Evolutionary conservation across 495 filamentous ascomycete species (phyloP).

Genomic region (Talaromyces proteolyticus): DNA sequence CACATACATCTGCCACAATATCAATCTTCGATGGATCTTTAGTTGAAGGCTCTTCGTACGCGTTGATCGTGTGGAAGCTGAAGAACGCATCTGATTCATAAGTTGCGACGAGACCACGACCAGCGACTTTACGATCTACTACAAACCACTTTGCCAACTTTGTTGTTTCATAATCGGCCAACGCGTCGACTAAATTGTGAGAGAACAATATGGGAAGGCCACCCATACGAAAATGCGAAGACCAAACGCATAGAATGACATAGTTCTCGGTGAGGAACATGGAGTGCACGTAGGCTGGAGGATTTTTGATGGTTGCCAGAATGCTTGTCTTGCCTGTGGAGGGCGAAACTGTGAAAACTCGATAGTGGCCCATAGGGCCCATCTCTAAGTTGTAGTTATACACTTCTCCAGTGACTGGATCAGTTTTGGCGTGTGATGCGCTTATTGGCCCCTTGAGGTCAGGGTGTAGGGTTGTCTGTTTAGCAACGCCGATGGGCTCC

Average conservation of each 20-base stretch:
- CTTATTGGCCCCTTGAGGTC: slow-evolving; percentile 56
- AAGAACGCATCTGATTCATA: slow-evolving; percentile 60
- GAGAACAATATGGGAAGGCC: slow-evolving; percentile 50
- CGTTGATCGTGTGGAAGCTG: slow-evolving; percentile 72
- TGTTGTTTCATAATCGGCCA: slow-evolving; percentile 45
- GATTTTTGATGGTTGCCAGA: slow-evolving; percentile 55
- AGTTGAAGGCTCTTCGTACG: slow-evolving; percentile 53
- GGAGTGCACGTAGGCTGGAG: slow-evolving; percentile 66
- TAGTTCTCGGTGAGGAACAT: slow-evolving; percentile 60
- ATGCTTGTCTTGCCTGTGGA: slow-evolving; percentile 60
- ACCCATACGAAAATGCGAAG: slow-evolving; percentile 34
- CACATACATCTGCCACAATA: slow-evolving; percentile 52
- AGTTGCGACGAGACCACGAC: slow-evolving; percentile 49
- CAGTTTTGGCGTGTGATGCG: slow-evolving; percentile 61
- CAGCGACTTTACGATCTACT: slow-evolving; percentile 46
- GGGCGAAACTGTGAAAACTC: slow-evolving; percentile 56
- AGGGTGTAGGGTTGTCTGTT: slow-evolving; percentile 57
- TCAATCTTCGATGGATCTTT: slow-evolving; percentile 31
- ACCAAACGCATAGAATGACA: slow-evolving; percentile 64
- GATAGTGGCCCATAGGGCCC: slow-evolving; percentile 46
- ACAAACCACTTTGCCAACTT: slow-evolving; percentile 61
- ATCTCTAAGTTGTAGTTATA: slow-evolving; percentile 69
- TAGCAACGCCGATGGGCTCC: slow-evolving; percentile 56
- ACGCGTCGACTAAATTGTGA: slow-evolving; percentile 49
- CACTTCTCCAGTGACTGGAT: slow-evolving; percentile 67